phyloP scores from a whole-genome alignment of 257 asterid species.

The Gentiana straminea region DNA sequence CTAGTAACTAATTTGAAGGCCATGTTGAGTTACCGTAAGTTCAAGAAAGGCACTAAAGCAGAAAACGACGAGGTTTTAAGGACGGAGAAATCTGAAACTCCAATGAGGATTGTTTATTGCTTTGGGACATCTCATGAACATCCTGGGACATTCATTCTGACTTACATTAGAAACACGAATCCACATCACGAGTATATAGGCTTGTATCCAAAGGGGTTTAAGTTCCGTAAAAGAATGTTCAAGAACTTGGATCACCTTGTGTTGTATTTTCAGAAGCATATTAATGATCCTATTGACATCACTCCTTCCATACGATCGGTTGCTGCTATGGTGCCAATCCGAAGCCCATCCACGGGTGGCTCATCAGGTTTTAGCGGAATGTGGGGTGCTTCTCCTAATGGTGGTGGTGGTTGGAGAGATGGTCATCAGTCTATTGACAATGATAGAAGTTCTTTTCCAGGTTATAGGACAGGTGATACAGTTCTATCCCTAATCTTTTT shows the following conservation, averaged over 20 bases:
- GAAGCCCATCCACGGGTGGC: slow-evolving; percentile 76
- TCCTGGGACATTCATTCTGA: slow-evolving; percentile 92
- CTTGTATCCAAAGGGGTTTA: slow-evolving; percentile 85
- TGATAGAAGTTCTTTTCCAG: slow-evolving; percentile 42
- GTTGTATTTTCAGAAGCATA: slow-evolving; percentile 80
- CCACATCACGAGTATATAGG: slow-evolving; percentile 97
- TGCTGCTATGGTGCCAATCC: slow-evolving; percentile 90
- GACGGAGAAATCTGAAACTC: slow-evolving; percentile 71
- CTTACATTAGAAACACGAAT: slow-evolving; percentile 79
- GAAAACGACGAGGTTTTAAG: slow-evolving; percentile 82
- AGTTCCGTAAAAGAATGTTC: slow-evolving; percentile 83
- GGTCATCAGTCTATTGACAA: slow-evolving; percentile 33
- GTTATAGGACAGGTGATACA: slow-evolving; percentile 48
- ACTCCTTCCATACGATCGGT: slow-evolving; percentile 69
- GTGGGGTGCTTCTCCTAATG: slow-evolving; percentile 58
- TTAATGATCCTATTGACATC: slow-evolving; percentile 71
- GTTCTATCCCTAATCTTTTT: no score
- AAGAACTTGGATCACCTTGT: slow-evolving; percentile 84
- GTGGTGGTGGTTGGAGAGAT: slow-evolving; percentile 52
- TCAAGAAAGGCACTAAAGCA: slow-evolving; percentile 64
- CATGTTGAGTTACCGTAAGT: slow-evolving; percentile 92
- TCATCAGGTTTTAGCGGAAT: slow-evolving; percentile 63
- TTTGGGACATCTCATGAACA: slow-evolving; percentile 92
- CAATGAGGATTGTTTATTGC: slow-evolving; percentile 82
- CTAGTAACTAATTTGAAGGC: slow-evolving; percentile 75